A percentile compares a stretch with the other conserved stretches of the same genome.
Conservation (phyloP, 1,284 basidiomycete genomes). For the Naganishia sp. region DNA sequence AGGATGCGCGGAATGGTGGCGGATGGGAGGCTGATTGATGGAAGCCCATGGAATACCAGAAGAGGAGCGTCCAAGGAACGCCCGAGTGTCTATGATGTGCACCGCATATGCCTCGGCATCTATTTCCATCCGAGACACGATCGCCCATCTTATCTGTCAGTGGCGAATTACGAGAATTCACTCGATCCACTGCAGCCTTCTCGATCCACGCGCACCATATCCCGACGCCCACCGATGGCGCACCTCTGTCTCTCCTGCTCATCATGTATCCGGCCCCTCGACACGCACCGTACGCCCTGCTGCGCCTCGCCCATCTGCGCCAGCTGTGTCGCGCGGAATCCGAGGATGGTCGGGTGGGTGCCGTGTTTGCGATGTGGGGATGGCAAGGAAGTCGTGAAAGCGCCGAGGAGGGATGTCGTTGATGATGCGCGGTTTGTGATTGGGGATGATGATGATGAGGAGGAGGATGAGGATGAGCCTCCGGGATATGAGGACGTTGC, state of each 20-base stretch:
- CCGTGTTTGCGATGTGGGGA: slow-evolving; percentile 50
- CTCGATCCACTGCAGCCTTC: background rate
- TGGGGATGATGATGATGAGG: slow-evolving; percentile 15
- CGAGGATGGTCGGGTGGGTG: slow-evolving; percentile 44
- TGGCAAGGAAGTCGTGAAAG: slow-evolving; percentile 18
- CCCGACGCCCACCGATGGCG: background rate
- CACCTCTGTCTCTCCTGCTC: slow-evolving; percentile 30
- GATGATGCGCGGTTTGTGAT: slow-evolving; percentile 15
- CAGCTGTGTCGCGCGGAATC: slow-evolving; percentile 42
- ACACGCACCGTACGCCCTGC: slow-evolving; percentile 40
- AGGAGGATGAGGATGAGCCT: slow-evolving; percentile 3
- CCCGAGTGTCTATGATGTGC: no score
- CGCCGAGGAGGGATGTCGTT: background rate
- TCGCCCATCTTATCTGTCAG: background rate
- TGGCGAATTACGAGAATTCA: background rate
- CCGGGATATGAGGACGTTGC: slow-evolving; percentile 20
- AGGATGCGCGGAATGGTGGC: background rate
- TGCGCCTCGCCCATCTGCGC: slow-evolving; percentile 46
- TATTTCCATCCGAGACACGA: slow-evolving; percentile 2
- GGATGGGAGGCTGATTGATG: background rate
- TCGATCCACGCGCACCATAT: background rate
- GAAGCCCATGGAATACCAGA: no score
- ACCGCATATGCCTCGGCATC: background rate
- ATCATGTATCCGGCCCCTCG: slow-evolving; percentile 3
- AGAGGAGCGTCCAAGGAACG: no score